A percentile compares a stretch with the other conserved stretches of the same genome.
Evolutionary conservation across 1,284 basidiomycete genomes (phyloP).

Genomic region (Nidula niveotomentosa): DNA sequence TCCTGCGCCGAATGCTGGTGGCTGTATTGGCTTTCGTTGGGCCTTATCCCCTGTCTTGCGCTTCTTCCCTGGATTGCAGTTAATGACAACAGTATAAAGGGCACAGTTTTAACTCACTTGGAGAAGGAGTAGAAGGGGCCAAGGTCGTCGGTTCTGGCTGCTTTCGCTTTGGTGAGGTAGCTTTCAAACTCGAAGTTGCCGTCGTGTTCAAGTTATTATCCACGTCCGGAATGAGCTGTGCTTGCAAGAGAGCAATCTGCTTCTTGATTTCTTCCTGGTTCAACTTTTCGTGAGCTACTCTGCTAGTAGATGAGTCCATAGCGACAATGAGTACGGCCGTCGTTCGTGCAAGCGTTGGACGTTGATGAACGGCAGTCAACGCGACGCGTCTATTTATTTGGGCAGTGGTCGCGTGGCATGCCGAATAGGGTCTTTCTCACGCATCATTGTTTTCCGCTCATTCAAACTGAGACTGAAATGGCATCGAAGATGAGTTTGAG

Average conservation of each 20-base stretch:
- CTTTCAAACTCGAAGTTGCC: constrained; percentile 7
- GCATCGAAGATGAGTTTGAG: too few relatives aligned
- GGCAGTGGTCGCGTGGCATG: too few relatives aligned
- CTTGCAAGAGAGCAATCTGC: constrained; percentile 25
- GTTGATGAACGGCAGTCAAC: constrained; percentile 6
- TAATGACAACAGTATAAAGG: constrained; percentile 8
- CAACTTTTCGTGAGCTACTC: constrained; percentile 15
- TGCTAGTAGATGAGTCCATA: constrained; percentile 29
- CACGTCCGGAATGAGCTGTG: constrained; percentile 21
- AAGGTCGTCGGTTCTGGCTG: constrained; percentile 40
- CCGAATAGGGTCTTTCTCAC: background rate
- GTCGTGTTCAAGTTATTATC: background rate
- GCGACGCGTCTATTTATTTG: constrained; percentile 3
- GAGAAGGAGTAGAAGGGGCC: constrained; percentile 69
- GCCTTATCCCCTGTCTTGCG: constrained; percentile 25
- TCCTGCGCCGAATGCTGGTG: background rate
- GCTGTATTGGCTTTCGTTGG: background rate
- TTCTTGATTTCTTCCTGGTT: constrained; percentile 20
- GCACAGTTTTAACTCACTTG: constrained; percentile 44
- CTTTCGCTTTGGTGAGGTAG: constrained; percentile 51
- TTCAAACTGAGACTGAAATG: background rate
- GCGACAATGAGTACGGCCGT: background rate
- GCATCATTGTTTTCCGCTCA: background rate
- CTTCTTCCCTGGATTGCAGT: constrained; percentile 46
- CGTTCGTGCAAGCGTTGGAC: background rate